Evolutionary conservation across 2,329 filamentous ascomycete species (phyloP).

Genomic region (Cytospora piceae): DNA sequence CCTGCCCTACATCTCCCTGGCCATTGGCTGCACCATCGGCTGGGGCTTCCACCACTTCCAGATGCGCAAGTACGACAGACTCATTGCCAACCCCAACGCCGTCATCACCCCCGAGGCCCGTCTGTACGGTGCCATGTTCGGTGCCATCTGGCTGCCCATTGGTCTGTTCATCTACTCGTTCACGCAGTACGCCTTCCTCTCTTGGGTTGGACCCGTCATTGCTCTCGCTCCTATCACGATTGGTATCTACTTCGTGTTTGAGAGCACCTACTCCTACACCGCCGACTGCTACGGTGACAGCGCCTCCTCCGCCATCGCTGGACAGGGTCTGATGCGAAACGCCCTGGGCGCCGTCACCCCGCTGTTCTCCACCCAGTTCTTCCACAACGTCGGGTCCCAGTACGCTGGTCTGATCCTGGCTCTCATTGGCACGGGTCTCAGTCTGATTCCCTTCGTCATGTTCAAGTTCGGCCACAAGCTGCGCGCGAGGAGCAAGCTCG

Average conservation of each 20-base stretch:
- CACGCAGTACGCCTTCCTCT: constrained; percentile 53
- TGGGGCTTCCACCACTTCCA: constrained; percentile 53
- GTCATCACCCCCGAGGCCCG: constrained; percentile 49
- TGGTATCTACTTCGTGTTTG: constrained; percentile 55
- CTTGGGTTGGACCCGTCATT: constrained; percentile 54
- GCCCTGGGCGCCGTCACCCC: constrained; percentile 56
- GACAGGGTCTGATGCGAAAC: constrained; percentile 56
- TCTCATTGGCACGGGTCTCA: constrained; percentile 45
- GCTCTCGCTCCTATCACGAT: constrained; percentile 54
- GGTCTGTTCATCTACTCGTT: constrained; percentile 58
- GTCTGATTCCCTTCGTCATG: constrained; percentile 46
- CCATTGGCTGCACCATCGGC: constrained; percentile 51
- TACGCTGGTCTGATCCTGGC: constrained; percentile 55
- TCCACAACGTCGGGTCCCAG: constrained; percentile 56
- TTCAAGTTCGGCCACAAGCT: constrained; percentile 46
- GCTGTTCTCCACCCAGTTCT: constrained; percentile 55
- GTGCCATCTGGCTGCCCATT: constrained; percentile 50
- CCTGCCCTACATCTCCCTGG: constrained; percentile 55
- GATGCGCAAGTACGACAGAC: constrained; percentile 51
- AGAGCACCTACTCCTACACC: constrained; percentile 50
- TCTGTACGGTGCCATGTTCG: constrained; percentile 53
- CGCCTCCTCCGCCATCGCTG: constrained; percentile 46
- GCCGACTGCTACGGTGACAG: constrained; percentile 55
- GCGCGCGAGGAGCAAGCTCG: constrained; percentile 45
- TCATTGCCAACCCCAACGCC: constrained; percentile 42